phyloP scores from a whole-genome alignment of 2,329 filamentous ascomycete species.

The Catunica adiposa region DNA sequence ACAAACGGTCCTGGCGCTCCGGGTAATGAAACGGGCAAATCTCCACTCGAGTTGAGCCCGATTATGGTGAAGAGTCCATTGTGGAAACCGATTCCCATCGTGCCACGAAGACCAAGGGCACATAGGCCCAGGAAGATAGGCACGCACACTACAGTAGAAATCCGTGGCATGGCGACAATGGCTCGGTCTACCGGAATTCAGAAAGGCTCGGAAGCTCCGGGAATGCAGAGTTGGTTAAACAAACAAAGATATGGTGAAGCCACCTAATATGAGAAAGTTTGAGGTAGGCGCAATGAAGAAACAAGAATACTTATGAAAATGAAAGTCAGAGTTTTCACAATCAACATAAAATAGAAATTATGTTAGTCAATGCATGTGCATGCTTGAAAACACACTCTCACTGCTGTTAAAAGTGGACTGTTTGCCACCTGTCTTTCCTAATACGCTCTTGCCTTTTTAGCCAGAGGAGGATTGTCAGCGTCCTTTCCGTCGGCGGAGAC shows the following conservation, averaged over 20 bases:
- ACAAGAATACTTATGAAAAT: too few relatives aligned
- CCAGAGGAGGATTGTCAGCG: neutral
- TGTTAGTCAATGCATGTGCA: neutral
- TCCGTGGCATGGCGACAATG: neutral
- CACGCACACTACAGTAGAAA: neutral
- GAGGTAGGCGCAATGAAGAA: too few relatives aligned
- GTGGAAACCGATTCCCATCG: conserved; percentile 5
- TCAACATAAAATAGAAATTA: neutral
- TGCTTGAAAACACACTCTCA: neutral
- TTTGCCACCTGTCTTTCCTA: too few relatives aligned
- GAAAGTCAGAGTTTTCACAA: too few relatives aligned
- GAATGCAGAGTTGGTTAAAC: too few relatives aligned
- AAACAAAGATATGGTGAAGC: too few relatives aligned
- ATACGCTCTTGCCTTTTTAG: too few relatives aligned
- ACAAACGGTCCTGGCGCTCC: conserved; percentile 7
- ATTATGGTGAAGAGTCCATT: conserved; percentile 8
- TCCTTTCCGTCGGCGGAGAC: neutral
- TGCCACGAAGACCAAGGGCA: neutral
- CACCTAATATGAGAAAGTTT: too few relatives aligned
- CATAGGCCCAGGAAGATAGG: neutral
- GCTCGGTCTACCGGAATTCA: too few relatives aligned
- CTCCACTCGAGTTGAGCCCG: neutral
- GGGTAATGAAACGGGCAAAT: neutral
- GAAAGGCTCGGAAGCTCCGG: too few relatives aligned
- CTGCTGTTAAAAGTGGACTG: neutral